Percentiles rank a stretch among this genome's conserved stretches.
phyloP scores from a whole-genome alignment of 192 early-diverging fungal genomes.

The Backusella westeae region DNA sequence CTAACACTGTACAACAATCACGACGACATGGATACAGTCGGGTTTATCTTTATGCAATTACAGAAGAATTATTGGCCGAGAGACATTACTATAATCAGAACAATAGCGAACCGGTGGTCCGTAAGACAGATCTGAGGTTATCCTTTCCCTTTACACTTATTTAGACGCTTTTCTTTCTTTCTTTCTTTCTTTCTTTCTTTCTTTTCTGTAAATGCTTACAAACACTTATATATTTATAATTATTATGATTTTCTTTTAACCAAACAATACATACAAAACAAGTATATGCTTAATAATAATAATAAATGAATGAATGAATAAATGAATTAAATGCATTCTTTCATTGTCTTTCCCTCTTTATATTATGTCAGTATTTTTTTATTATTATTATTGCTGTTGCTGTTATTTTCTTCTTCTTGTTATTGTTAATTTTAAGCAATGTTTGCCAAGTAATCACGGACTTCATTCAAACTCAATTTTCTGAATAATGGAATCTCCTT shows the following conservation, averaged over 20 bases:
- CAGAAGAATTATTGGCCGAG: not conserved
- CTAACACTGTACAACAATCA: not conserved
- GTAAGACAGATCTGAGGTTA: not conserved
- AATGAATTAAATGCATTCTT: not conserved
- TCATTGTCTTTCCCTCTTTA: not conserved
- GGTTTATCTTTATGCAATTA: not conserved
- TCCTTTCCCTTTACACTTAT: not conserved
- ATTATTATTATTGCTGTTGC: not conserved
- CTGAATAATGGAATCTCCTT: slow-evolving; percentile 73
- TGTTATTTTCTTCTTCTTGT: not conserved
- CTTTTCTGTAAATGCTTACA: not conserved
- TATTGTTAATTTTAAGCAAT: slow-evolving; percentile 56
- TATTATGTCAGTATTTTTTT: not conserved
- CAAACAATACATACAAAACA: not conserved
- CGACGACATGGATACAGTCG: not conserved
- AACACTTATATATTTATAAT: not conserved
- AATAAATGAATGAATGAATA: not conserved
- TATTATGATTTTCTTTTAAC: not conserved
- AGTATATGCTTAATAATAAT: not conserved
- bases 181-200: not conserved
- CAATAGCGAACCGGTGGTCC: not conserved
- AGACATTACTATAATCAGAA: not conserved
- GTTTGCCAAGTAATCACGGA: slow-evolving; percentile 98
- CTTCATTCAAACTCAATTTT: slow-evolving; percentile 77
- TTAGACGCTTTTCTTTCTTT: not conserved